Base-by-base conservation (phyloP, 805 yeast genomes). In the Zygotorulaspora sp. region DNA sequence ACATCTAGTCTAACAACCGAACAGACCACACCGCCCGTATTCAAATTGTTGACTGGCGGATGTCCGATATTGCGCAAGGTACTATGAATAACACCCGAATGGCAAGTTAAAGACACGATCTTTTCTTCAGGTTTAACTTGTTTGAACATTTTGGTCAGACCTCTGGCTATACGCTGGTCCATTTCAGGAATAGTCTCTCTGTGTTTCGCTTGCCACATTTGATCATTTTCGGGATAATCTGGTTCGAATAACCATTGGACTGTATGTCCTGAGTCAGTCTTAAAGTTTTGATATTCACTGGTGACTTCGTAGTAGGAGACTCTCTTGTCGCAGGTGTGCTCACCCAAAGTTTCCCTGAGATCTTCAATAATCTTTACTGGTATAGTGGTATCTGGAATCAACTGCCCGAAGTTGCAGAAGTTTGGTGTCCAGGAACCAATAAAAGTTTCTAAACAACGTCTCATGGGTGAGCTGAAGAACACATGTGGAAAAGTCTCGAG, bases 1-100 rank as follows among this genome's bases (percentile, higher is more conserved):
- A 30, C 24, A 19, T 38, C 31, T 10, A 52, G 26, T 30, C 72
- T 74, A 15, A 78, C 69, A 3, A 78, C 74, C 20, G 75, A 64
- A 3, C 80, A 78, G 10, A 79, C 74, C 68, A 77, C 71, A n/a
- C 81, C 80, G 6, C 84, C 83, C 1, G 84, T 78, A 21, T 78
- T 71, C 30, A 79, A 30, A 19, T 49, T 70, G 16, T 77, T 67
- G 49, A 77, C 72, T n/a, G 67, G 63, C 40, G 83, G 66, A 53
- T 79, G 84, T 3, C 69, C 65, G 35, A 72, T 49, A 1, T 71
- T 80, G 25, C 77, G 67, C 10, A 78, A 59, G 4, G 72, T 57
- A 18, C 76, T 66, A 38, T 74, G 61, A 22, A 77, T 77, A 30
- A 77, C 77, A 2, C 83, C 83, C 2, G 79, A 77, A 50, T 78